Conservation (phyloP, 192 early-diverging fungal genomes). For the Funneliformis mosseae region DNA sequence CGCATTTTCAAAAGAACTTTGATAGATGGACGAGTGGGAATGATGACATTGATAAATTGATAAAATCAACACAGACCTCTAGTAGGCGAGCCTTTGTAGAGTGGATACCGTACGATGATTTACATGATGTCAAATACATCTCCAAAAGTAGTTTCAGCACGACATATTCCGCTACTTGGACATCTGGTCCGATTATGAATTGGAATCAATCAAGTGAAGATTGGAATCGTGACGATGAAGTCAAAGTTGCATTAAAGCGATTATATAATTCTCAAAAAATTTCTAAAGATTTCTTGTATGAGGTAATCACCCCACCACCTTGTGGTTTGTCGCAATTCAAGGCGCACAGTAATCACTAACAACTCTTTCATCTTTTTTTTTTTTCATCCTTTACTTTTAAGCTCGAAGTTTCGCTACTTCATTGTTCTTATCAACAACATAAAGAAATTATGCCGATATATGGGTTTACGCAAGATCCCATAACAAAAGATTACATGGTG, state of each 20-base stretch:
- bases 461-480: constrained; percentile 22
- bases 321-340: background rate
- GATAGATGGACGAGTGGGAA: background rate
- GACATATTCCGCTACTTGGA: constrained; percentile 11
- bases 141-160: constrained; percentile 9
- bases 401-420: background rate
- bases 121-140: constrained; percentile 1
- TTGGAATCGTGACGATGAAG: background rate
- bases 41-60: background rate
- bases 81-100: background rate
- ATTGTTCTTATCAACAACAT: background rate
- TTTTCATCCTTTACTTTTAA: background rate
- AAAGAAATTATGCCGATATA: constrained; percentile 10
- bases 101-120: constrained; percentile 24
- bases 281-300: background rate
- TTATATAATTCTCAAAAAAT: constrained; percentile 22
- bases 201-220: background rate
- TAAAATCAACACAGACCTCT: background rate
- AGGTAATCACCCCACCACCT: background rate
- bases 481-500: constrained; percentile 23
- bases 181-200: background rate
- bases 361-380: background rate
- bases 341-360: background rate
- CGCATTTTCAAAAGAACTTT: background rate
- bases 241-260: constrained; percentile 24